Conservation (phyloP, 2,329 filamentous ascomycete species). For the Colletotrichum incanum region DNA sequence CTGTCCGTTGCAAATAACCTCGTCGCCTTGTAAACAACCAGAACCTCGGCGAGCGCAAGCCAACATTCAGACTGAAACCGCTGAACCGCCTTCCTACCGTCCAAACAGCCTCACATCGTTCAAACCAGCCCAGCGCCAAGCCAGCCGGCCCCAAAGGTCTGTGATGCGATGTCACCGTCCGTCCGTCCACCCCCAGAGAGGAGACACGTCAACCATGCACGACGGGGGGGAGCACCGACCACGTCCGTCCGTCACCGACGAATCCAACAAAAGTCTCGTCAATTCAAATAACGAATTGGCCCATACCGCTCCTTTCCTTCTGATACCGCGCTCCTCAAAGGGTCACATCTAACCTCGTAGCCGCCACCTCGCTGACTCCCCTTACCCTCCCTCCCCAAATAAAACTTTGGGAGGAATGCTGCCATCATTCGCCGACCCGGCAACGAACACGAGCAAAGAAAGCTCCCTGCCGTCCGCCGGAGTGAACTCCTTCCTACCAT, state of each 20-base stretch:
- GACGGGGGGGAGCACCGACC: conserved; percentile 9
- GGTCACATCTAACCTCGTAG: background rate
- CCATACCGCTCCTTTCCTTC: background rate
- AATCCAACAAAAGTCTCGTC: background rate
- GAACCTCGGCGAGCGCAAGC: background rate
- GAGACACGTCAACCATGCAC: conserved; percentile 43
- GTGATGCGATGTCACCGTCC: conserved; percentile 5
- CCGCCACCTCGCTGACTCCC: background rate
- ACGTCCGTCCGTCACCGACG: background rate
- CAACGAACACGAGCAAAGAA: background rate
- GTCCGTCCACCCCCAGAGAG: conserved; percentile 21
- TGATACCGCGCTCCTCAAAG: background rate
- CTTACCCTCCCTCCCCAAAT: too few relatives aligned
- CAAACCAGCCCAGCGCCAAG: conserved; percentile 27
- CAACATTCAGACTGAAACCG: background rate
- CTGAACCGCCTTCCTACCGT: background rate
- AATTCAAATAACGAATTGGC: background rate
- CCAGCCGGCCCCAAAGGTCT: background rate
- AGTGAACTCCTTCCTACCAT: conserved; percentile 1
- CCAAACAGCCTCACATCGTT: background rate
- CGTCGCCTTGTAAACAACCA: background rate
- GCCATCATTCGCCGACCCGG: background rate
- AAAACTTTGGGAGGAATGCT: too few relatives aligned
- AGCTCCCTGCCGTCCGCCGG: background rate
- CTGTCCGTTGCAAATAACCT: background rate